phyloP scores from a whole-genome alignment of 495 filamentous ascomycete species.

The Annulohypoxylon stygium region DNA sequence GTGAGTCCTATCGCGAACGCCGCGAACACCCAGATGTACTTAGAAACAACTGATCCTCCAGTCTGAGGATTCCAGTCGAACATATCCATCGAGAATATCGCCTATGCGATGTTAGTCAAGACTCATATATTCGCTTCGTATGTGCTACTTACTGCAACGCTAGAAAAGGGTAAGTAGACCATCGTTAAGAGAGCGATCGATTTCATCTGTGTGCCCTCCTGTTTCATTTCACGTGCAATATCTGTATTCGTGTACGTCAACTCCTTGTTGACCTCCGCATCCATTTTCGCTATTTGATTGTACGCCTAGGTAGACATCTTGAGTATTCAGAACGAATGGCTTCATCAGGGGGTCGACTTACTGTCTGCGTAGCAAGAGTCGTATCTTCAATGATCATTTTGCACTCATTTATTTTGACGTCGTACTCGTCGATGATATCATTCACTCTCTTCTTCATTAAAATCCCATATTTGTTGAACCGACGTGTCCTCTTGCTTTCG shows the following conservation, averaged over 20 bases:
- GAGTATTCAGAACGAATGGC: no score
- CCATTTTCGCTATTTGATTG: constrained; percentile 40
- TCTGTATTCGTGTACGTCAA: constrained; percentile 33
- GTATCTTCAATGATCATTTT: constrained; percentile 41
- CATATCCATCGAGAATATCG: constrained; percentile 40
- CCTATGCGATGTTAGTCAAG: constrained; percentile 20
- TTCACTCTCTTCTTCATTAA: constrained; percentile 41
- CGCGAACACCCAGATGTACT: constrained; percentile 34
- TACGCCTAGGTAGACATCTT: constrained; percentile 33
- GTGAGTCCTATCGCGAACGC: constrained; percentile 33
- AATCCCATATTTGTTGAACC: constrained; percentile 21
- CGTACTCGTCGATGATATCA: constrained; percentile 44
- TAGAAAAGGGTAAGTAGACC: constrained; percentile 38
- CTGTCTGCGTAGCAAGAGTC: constrained; percentile 43
- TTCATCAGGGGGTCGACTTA: no score
- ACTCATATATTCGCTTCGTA: no score
- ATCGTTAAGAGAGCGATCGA: constrained; percentile 39
- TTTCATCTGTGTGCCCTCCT: constrained; percentile 37
- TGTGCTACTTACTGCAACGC: constrained; percentile 33
- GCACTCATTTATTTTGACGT: constrained; percentile 44
- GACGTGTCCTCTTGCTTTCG: constrained; percentile 1
- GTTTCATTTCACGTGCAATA: constrained; percentile 33
- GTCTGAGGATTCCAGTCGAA: constrained; percentile 31
- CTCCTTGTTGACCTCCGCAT: constrained; percentile 33
- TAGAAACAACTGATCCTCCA: constrained; percentile 33